Evolutionary conservation across 305 asterid species (phyloP).

Genomic region (Plantago lanceolata): DNA sequence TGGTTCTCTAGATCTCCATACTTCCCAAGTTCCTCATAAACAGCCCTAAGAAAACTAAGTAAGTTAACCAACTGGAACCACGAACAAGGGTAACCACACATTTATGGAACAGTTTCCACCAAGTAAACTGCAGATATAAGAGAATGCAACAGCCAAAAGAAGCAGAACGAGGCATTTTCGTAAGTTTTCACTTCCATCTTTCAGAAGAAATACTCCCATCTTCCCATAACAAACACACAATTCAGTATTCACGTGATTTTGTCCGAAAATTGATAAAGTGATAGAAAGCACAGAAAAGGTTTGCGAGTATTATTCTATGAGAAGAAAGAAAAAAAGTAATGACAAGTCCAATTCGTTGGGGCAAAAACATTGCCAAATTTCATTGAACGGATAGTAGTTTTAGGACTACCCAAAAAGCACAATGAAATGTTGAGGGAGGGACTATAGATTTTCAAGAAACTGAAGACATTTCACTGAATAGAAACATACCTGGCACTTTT

Average conservation of each 20-base stretch:
- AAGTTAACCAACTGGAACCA: conserved; percentile 23
- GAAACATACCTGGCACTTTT: conserved; percentile 74
- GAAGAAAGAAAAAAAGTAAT: too few relatives aligned
- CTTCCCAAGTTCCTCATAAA: conserved; percentile 95
- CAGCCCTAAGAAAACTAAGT: conserved; percentile 55
- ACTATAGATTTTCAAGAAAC: not conserved
- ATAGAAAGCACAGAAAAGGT: not conserved
- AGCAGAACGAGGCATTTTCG: too few relatives aligned
- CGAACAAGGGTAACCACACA: conserved; percentile 8
- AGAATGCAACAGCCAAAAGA: conserved; percentile 8
- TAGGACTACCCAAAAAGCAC: not conserved
- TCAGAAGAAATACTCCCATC: conserved; percentile 7
- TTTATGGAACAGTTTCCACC: conserved; percentile 2
- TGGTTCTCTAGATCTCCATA: conserved; percentile 93
- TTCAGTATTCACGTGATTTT: not conserved
- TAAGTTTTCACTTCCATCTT: conserved; percentile 21
- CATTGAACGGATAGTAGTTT: too few relatives aligned
- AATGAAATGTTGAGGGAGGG: not conserved
- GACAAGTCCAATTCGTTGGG: too few relatives aligned
- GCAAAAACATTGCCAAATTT: too few relatives aligned
- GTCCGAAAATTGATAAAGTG: not conserved
- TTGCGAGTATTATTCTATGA: not conserved
- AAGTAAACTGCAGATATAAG: conserved; percentile 4
- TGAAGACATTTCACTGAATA: not conserved
- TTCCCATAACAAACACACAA: not conserved